A percentile compares a stretch with the other conserved stretches of the same genome.
Evolutionary conservation across 2,329 filamentous ascomycete species (phyloP).

Genomic region (Colletotrichum somersetense): DNA sequence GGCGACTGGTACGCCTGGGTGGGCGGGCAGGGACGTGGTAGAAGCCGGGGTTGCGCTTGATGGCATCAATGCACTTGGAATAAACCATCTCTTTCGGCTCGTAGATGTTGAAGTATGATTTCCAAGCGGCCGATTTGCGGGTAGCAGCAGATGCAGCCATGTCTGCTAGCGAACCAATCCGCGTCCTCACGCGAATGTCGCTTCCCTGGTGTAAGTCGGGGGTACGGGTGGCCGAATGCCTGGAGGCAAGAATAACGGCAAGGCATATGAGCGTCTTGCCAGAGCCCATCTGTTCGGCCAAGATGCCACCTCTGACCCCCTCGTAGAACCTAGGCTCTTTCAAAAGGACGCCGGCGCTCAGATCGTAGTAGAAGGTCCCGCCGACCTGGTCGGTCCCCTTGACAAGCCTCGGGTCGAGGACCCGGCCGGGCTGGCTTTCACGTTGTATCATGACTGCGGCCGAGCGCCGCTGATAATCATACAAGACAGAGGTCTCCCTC

Average conservation of each 20-base stretch:
- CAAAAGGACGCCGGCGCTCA: conserved; percentile 71
- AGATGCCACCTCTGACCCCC: conserved; percentile 78
- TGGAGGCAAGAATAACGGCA: conserved; percentile 80
- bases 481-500: conserved; percentile 68
- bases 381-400: conserved; percentile 71
- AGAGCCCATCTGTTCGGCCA: conserved; percentile 84
- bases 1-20: conserved; percentile 43
- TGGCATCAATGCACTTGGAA: conserved; percentile 65
- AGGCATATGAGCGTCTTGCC: conserved; percentile 94
- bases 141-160: conserved; percentile 82
- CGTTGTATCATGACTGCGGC: conserved; percentile 87
- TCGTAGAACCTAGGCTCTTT: conserved; percentile 80
- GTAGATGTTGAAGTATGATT: conserved; percentile 68
- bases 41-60: conserved; percentile 68
- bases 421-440: conserved; percentile 73
- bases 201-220: conserved; percentile 69
- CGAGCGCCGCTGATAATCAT: conserved; percentile 84
- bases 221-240: conserved; percentile 73
- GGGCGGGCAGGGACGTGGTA: conserved; percentile 68
- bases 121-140: conserved; percentile 78
- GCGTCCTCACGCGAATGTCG: conserved; percentile 54
- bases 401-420: conserved; percentile 81
- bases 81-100: conserved; percentile 63
- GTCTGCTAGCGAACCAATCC: conserved; percentile 74
- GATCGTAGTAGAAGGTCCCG: conserved; percentile 76